Base-by-base conservation (phyloP, 345 rosid species). In the Salix koriyanagi region DNA sequence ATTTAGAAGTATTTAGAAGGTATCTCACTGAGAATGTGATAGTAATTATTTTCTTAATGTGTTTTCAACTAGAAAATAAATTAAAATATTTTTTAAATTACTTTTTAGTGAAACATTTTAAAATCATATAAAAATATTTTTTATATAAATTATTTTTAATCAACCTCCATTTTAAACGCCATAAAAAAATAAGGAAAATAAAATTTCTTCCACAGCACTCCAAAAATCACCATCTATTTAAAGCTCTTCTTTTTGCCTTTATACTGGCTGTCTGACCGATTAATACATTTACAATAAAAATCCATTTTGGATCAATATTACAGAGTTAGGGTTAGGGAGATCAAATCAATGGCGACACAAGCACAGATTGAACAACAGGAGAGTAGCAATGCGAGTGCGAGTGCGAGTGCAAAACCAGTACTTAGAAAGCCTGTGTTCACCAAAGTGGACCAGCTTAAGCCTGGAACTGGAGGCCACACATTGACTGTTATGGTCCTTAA, bases 381-480 rank as follows among this genome's bases (percentile, higher is more conserved):
- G 62, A 56, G 62, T 11, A 56, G 62, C 62, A 56, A n/a, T 56
- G 62, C 62, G 28, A 23, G 62, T 56, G 62, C 26, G 32, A 10
- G 44, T 41, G 64, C 61, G 44, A 62, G 21, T 7, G 82, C 54
- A 54, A 84, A 77, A 58, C 78, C 82, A 8, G 85, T 71, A 39
- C 72, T 79, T 28, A 82, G 88, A 65, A 80, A 85, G 79, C 90
- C 90, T 12, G 87, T 83, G 75, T 85, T 87, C 83, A 77, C 68
- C 61, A 85, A 85, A 74, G 83, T 85, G 50, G 86, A 87, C 52
- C 87, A 82, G 39, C 87, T 87, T 8, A 76, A 68, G 67, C 90
- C 90, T 0, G 90, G 85, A 2, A 85, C 88, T 65, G 71, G 67
- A 14, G 88, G 88, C 65, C 88, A 85, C 80, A 85, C 81, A 21